Base-by-base conservation (phyloP, 371 early-diverging fungal species). In the Conidiobolus incongruus region DNA sequence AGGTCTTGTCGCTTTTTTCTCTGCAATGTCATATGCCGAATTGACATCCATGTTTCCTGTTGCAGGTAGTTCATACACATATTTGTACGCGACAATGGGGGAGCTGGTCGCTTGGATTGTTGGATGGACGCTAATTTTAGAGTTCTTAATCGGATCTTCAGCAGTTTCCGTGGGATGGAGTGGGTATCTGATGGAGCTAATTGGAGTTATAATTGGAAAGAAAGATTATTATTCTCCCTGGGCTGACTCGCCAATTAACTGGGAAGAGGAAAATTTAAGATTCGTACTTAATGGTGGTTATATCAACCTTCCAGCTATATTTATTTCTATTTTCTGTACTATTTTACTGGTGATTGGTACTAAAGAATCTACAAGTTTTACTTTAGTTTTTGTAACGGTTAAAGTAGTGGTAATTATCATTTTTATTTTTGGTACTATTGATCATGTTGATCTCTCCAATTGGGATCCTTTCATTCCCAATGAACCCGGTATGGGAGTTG, bases 121-220 rank as follows among this genome's bases (percentile, higher is more conserved):
- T 47, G 84, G 84, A 16, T 85, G 85, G 85, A 71, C 80, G 54
- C 54, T 83, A 28, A 72, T 77, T 19, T 60, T 85, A 20, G 85
- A 85, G 58, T 83, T 81, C 52, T 59, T 75, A 60, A 70, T 79
- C 8, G 78, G 77, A 10, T 70, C 81, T 24, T 73, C 81, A 6
- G 72, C 81, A 0, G 75, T 70, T 11, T 50, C 58, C 10, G 53
- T 62, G 17, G 78, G 80, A 11, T 85, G 82, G 81, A 75, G 78
- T 20, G 69, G 64, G 10, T 85, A 85, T 49, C 62, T 85, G 47
- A 68, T 67, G n/a, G 55, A 63, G 13, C 77, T 85, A 43, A 63
- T 81, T 34, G 17, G 40, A 5, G 68, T 73, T 35, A 75, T 67
- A 4, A 75, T 75, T 46, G 48, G 48, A 7, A 52, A 61, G 12